These are phyloP conservation scores for Colletotrichum liriopes DNA, from an alignment of 2,329 filamentous ascomycete genomes.

Conservation along the genomic window DNA sequence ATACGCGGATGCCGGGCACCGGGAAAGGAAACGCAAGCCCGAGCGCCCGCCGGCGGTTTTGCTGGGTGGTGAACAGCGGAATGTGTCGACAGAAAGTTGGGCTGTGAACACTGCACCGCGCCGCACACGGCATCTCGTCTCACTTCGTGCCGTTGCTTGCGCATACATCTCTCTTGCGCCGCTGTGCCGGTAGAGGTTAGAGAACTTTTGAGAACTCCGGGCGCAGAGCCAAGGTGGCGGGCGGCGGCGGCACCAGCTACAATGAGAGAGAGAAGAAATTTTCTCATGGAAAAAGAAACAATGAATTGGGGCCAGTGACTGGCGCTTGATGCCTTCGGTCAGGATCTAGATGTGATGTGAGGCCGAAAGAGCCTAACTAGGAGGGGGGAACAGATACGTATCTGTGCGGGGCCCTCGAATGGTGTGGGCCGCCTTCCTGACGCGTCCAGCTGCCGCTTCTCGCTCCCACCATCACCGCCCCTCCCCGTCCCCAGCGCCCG, in stretches of 20 bases:
- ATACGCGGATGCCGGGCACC: background rate
- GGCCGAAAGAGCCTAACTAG: background rate
- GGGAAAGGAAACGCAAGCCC: background rate
- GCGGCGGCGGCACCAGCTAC: background rate
- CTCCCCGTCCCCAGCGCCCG: slow-evolving; percentile 8
- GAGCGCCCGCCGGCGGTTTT: background rate
- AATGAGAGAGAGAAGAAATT: background rate
- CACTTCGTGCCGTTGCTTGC: background rate
- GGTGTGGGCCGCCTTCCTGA: background rate
- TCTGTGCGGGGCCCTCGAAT: background rate
- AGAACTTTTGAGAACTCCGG: background rate
- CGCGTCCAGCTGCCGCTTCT: background rate
- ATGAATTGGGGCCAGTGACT: background rate
- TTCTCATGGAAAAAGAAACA: background rate
- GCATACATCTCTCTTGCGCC: background rate
- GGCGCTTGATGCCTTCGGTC: background rate
- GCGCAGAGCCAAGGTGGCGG: background rate
- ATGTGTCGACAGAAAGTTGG: background rate
- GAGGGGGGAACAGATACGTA: background rate
- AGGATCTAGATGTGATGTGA: slow-evolving; percentile 3
- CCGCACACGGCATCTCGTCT: slow-evolving; percentile 1
- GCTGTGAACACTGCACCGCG: background rate
- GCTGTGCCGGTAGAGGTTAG: background rate
- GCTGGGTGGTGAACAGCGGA: background rate
- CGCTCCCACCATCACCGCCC: background rate